Conservation (phyloP, 208 protist genomes). For the Trypanosoma rangeli region DNA sequence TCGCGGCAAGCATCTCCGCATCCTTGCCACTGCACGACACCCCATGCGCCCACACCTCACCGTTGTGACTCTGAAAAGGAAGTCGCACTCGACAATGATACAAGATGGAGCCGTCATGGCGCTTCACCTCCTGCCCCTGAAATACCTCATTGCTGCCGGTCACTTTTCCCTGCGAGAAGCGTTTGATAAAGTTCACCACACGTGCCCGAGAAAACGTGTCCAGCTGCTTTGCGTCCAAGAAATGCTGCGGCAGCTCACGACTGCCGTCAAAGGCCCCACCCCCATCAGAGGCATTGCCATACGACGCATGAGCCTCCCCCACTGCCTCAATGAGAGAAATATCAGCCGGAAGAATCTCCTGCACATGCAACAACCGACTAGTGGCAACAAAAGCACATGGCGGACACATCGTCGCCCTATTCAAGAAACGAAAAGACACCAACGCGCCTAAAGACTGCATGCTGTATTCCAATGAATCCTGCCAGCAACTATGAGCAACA, state of each 20-base stretch:
- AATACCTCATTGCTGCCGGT: constrained; percentile 38
- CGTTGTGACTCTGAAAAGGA: constrained; percentile 27
- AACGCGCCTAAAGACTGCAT: background rate
- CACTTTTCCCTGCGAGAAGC: constrained; percentile 43
- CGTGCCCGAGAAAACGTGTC: constrained; percentile 71
- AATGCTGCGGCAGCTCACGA: constrained; percentile 25
- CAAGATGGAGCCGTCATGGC: constrained; percentile 12
- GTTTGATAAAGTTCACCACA: constrained; percentile 82
- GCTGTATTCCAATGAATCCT: background rate
- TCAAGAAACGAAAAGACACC: constrained; percentile 5
- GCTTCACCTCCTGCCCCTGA: constrained; percentile 22
- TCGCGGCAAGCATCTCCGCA: constrained; percentile 76
- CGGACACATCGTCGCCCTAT: background rate
- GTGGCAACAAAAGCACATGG: background rate
- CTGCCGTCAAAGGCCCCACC: constrained; percentile 11
- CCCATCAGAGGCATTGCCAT: background rate
- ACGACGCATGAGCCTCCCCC: background rate
- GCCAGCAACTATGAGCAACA: background rate
- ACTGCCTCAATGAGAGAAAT: constrained; percentile 34
- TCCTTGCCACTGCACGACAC: constrained; percentile 67
- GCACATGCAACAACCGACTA: constrained; percentile 16
- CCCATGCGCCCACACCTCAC: constrained; percentile 78
- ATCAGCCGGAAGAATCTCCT: constrained; percentile 33
- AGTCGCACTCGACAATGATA: constrained; percentile 52
- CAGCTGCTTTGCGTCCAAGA: constrained; percentile 38